phyloP scores from a whole-genome alignment of 2,329 filamentous ascomycete genomes.

The Erysiphe pulchra region DNA sequence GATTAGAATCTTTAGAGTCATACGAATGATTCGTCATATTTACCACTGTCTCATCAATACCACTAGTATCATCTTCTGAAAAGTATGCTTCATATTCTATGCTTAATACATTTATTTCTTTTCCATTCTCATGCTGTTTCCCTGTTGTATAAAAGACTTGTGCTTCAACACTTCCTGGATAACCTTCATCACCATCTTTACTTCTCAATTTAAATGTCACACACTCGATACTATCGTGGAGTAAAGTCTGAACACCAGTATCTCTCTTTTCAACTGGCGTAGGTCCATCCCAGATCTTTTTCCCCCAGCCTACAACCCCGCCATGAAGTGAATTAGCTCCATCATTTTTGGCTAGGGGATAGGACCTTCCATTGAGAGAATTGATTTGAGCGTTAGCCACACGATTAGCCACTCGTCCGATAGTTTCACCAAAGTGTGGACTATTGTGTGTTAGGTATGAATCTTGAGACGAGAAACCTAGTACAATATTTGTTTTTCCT shows the following conservation, averaged over 20 bases:
- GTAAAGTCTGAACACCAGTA: slow-evolving; percentile 23
- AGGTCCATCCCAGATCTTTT: slow-evolving; percentile 52
- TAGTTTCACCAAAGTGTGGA: slow-evolving; percentile 78
- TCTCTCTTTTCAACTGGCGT: slow-evolving; percentile 25
- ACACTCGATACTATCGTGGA: slow-evolving; percentile 34
- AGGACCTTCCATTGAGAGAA: slow-evolving; percentile 43
- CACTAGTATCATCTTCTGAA: slow-evolving; percentile 22
- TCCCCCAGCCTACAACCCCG: slow-evolving; percentile 54
- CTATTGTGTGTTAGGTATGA: slow-evolving; percentile 52
- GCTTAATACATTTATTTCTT: slow-evolving; percentile 43
- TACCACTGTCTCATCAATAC: slow-evolving; percentile 69
- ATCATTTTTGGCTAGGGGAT: slow-evolving; percentile 51
- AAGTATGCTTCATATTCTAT: slow-evolving; percentile 82
- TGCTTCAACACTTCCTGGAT: slow-evolving; percentile 60
- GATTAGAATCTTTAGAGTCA: slow-evolving; percentile 4
- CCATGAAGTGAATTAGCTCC: slow-evolving; percentile 53
- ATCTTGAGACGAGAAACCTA: slow-evolving; percentile 52
- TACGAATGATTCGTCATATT: slow-evolving; percentile 93
- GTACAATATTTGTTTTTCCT: slow-evolving; percentile 62
- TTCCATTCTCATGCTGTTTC: slow-evolving; percentile 32
- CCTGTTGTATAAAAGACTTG: slow-evolving; percentile 56
- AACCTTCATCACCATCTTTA: slow-evolving; percentile 67
- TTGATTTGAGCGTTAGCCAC: slow-evolving; percentile 46
- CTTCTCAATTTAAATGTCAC: slow-evolving; percentile 41
- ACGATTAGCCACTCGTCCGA: slow-evolving; percentile 66